Conservation (phyloP, 2,329 filamentous ascomycete species). For the Ophiocordyceps robertsii region DNA sequence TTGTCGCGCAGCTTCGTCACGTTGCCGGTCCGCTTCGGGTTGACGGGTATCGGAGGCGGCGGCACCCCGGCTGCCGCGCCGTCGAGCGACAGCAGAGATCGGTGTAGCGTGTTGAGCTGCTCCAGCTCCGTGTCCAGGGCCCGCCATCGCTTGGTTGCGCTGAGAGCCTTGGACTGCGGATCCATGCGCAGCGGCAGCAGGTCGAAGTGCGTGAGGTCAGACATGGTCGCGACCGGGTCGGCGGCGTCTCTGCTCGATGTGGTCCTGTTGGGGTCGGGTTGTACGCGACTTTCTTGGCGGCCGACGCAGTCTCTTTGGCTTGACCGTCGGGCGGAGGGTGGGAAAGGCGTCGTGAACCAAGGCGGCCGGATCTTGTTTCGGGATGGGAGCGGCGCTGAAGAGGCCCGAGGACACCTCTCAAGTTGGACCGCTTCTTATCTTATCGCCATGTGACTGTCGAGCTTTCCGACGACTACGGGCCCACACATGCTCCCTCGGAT, state of each 20-base stretch:
- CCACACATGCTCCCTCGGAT: no score
- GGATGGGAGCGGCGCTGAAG: not conserved
- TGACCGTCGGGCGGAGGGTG: no score
- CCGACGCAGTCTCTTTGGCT: no score
- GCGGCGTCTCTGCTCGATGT: no score
- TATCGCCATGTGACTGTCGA: constrained; percentile 20
- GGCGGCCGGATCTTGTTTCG: no score
- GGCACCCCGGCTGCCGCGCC: constrained; percentile 52
- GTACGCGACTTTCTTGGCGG: no score
- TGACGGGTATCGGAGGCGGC: constrained; percentile 78
- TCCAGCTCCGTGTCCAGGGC: constrained; percentile 51
- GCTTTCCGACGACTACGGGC: not conserved
- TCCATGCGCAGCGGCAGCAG: constrained; percentile 73
- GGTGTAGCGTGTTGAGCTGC: constrained; percentile 68
- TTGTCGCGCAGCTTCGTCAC: constrained; percentile 84
- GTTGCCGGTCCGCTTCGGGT: constrained; percentile 79
- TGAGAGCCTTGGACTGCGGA: constrained; percentile 64
- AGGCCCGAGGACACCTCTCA: constrained; percentile 11
- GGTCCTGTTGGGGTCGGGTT: no score
- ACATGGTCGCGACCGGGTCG: constrained; percentile 29
- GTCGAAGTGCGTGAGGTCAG: constrained; percentile 61
- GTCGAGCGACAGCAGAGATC: constrained; percentile 44
- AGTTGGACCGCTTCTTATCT: constrained; percentile 16
- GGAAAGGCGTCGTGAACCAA: no score
- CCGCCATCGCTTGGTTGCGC: constrained; percentile 28